phyloP scores from a whole-genome alignment of 257 asterid genomes.

The Datura wrightii region DNA sequence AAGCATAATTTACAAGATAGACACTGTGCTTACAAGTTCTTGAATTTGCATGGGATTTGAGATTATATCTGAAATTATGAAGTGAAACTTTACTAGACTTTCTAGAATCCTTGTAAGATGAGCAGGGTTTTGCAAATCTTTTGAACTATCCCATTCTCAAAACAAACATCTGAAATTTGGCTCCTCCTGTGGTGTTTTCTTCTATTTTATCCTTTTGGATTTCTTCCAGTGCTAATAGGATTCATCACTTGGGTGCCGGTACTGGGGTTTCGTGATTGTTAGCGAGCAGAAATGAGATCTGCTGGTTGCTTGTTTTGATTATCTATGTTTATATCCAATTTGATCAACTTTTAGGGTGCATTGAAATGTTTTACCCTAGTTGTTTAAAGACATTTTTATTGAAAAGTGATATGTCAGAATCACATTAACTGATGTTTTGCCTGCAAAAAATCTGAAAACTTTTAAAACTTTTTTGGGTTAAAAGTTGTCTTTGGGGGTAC shows the following conservation, averaged over 20 bases:
- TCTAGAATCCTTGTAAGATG: constrained; percentile 9
- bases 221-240: neutral
- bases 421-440: neutral
- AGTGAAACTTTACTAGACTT: neutral
- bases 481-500: neutral
- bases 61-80: neutral
- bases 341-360: neutral
- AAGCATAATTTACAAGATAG: neutral
- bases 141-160: neutral
- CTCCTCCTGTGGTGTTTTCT: neutral
- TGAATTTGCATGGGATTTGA: neutral
- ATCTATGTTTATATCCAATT: neutral
- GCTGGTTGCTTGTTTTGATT: neutral
- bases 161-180: neutral
- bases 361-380: neutral
- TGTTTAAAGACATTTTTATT: constrained; percentile 1
- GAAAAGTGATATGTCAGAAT: neutral
- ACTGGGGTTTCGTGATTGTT: neutral
- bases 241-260: constrained; percentile 20
- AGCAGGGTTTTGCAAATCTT: neutral
- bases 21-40: neutral
- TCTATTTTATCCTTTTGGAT: neutral
- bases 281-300: neutral
- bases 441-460: neutral
- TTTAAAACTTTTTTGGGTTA: neutral